Conservation (phyloP, 2,329 filamentous ascomycete genomes). For the Corniculantispora saksenae region DNA sequence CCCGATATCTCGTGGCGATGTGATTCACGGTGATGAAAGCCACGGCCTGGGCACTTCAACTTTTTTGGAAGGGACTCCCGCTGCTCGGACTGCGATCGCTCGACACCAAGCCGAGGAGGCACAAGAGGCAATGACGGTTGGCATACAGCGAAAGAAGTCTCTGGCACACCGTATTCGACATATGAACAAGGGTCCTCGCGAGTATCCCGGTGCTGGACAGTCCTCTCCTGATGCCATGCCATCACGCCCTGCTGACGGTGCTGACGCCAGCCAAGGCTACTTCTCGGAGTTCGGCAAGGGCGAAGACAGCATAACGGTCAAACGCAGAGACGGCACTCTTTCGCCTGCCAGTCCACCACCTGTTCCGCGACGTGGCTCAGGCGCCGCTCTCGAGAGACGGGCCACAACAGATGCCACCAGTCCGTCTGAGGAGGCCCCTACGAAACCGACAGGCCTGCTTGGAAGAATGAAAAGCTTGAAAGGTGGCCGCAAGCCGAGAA, state of each 20-base stretch:
- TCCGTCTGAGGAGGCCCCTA: slow-evolving; percentile 41
- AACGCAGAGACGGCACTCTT: slow-evolving; percentile 38
- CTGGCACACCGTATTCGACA: slow-evolving; percentile 88
- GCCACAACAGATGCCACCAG: slow-evolving; percentile 58
- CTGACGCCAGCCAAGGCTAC: slow-evolving; percentile 67
- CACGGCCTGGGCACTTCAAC: slow-evolving; percentile 90
- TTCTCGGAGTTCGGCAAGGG: slow-evolving; percentile 73
- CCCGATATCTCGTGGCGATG: slow-evolving; percentile 64
- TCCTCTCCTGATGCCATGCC: slow-evolving; percentile 42
- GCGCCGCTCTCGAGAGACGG: slow-evolving; percentile 60
- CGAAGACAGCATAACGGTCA: slow-evolving; percentile 52
- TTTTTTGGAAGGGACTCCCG: slow-evolving; percentile 91
- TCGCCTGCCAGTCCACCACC: slow-evolving; percentile 62
- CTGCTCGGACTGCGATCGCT: slow-evolving; percentile 76
- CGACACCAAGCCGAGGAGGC: slow-evolving; percentile 70
- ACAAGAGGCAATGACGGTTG: slow-evolving; percentile 57
- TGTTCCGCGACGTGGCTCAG: slow-evolving; percentile 39
- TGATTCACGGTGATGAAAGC: slow-evolving; percentile 81
- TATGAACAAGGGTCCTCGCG: slow-evolving; percentile 71
- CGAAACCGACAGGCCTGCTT: slow-evolving; percentile 64
- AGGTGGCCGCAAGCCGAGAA: slow-evolving; percentile 56
- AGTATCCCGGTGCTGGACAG: slow-evolving; percentile 56
- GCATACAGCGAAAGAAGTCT: slow-evolving; percentile 88
- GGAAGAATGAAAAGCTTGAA: slow-evolving; percentile 82
- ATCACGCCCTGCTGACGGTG: slow-evolving; percentile 34